Percentiles rank a stretch among this genome's conserved stretches.
These are phyloP conservation scores for Echinochloa phyllopogon DNA, from an alignment of 176 grass and related monocot genomes.

Conservation along the genomic window DNA sequence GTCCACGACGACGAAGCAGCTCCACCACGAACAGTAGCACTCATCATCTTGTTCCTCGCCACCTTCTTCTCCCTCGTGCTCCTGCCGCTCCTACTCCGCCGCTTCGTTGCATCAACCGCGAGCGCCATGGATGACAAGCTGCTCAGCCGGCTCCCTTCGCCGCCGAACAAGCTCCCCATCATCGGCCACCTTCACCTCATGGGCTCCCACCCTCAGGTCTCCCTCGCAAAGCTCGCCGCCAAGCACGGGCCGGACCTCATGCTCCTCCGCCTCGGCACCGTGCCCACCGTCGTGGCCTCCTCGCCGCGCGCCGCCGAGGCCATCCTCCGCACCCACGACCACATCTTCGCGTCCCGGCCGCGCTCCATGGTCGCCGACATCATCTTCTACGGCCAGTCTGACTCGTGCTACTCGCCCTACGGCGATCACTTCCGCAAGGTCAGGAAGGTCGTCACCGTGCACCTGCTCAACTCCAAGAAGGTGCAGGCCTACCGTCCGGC, in stretches of 20 bases:
- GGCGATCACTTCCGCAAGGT: conserved; percentile 52
- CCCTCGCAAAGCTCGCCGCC: conserved; percentile 20
- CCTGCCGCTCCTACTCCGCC: not conserved
- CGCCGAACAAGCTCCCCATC: conserved; percentile 41
- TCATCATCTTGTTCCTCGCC: not conserved
- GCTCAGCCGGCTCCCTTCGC: conserved; percentile 32
- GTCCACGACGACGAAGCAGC: not conserved
- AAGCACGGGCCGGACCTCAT: conserved; percentile 35
- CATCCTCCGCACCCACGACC: conserved; percentile 54
- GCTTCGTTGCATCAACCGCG: not conserved
- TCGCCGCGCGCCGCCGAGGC: conserved; percentile 46
- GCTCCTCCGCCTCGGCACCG: conserved; percentile 51
- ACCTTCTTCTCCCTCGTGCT: not conserved
- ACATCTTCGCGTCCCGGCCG: conserved; percentile 50
- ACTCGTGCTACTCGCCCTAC: conserved; percentile 46
- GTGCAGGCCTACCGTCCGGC: not conserved
- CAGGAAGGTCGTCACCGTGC: conserved; percentile 35
- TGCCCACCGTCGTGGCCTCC: conserved; percentile 44
- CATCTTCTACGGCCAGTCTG: conserved; percentile 29
- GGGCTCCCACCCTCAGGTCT: conserved; percentile 35
- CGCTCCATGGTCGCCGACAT: not conserved
- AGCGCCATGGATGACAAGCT: not conserved
- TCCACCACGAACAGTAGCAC: not conserved
- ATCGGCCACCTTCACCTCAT: conserved; percentile 52
- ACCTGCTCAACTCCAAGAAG: conserved; percentile 43